Percentiles rank a stretch among this genome's conserved stretches.
phyloP scores from a whole-genome alignment of 345 rosid genomes.

The Pistacia integerrima region DNA sequence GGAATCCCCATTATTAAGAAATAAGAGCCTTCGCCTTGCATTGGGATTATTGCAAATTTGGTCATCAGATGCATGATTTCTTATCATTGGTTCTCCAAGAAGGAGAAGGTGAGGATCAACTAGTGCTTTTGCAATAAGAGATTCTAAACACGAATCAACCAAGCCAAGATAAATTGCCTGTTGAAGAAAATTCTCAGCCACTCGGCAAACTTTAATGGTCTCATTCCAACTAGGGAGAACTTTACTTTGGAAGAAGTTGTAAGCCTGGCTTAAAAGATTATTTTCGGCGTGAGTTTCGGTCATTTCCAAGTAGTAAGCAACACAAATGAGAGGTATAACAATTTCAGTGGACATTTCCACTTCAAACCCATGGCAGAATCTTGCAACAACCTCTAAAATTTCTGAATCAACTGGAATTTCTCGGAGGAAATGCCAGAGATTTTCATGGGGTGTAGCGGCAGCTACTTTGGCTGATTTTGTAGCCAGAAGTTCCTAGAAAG shows the following conservation, averaged over 20 bases:
- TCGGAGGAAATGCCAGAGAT: slow-evolving; percentile 36
- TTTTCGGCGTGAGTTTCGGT: slow-evolving; percentile 54
- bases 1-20: slow-evolving; percentile 49
- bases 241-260: slow-evolving; percentile 46
- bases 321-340: slow-evolving; percentile 58
- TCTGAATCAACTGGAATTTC: slow-evolving; percentile 58
- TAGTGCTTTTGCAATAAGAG: slow-evolving; percentile 55
- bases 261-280: slow-evolving; percentile 57
- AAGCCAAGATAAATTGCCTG: slow-evolving; percentile 50
- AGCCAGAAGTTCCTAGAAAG: slow-evolving; percentile 57
- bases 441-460: slow-evolving; percentile 31
- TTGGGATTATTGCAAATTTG: slow-evolving; percentile 47
- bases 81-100: slow-evolving; percentile 56
- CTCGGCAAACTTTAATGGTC: slow-evolving; percentile 60
- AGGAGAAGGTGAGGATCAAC: slow-evolving; percentile 63
- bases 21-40: slow-evolving; percentile 62
- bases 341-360: slow-evolving; percentile 51
- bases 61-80: slow-evolving; percentile 2
- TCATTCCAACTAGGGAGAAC: slow-evolving; percentile 81
- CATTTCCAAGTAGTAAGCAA: slow-evolving; percentile 67
- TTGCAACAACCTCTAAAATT: slow-evolving; percentile 60
- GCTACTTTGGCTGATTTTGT: slow-evolving; percentile 65
- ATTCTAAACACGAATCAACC: slow-evolving; percentile 59
- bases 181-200: slow-evolving; percentile 32
- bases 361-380: slow-evolving; percentile 69